These are phyloP conservation scores for Pseudogymnoascus pannorum DNA, from an alignment of 2,329 filamentous ascomycete species.

Conservation along the genomic window DNA sequence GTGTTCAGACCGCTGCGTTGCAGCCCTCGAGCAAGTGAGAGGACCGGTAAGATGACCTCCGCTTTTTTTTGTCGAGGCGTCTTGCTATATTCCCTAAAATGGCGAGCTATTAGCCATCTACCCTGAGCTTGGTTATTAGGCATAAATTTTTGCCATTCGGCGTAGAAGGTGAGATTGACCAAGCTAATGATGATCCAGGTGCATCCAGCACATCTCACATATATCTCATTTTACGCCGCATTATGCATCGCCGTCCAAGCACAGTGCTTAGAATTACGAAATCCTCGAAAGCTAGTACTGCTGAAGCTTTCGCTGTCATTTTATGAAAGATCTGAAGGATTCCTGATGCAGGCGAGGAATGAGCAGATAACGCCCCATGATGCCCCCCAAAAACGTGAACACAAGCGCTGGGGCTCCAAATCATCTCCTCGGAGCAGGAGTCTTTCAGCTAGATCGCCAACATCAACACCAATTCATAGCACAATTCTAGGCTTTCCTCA, in stretches of 20 bases:
- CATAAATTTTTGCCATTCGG: not conserved
- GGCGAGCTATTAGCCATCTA: conserved; percentile 4
- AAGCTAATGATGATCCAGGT: conserved; percentile 10
- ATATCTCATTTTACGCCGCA: conserved; percentile 27
- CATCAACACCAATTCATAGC: not conserved
- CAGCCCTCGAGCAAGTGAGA: conserved; percentile 23
- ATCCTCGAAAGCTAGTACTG: conserved; percentile 1
- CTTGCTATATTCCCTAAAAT: conserved; percentile 11
- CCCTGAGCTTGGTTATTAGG: not conserved
- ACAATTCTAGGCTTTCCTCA: not conserved
- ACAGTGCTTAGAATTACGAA: conserved; percentile 15
- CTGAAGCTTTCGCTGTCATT: not conserved
- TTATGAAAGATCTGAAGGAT: conserved; percentile 1
- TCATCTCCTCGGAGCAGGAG: not conserved
- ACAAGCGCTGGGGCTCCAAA: not conserved
- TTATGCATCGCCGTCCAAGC: conserved; percentile 25
- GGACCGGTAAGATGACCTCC: conserved; percentile 22
- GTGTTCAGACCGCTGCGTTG: conserved; percentile 24
- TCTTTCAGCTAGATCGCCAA: not conserved
- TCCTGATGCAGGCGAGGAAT: not conserved
- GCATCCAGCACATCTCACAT: conserved; percentile 26
- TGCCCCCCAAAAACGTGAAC: not conserved
- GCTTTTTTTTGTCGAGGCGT: not conserved
- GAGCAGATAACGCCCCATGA: not conserved
- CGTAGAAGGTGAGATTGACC: not conserved